A percentile compares a stretch with the other conserved stretches of the same genome.
These are phyloP conservation scores for Nicotiana knightiana DNA, from an alignment of 257 asterid genomes.

Conservation along the genomic window DNA sequence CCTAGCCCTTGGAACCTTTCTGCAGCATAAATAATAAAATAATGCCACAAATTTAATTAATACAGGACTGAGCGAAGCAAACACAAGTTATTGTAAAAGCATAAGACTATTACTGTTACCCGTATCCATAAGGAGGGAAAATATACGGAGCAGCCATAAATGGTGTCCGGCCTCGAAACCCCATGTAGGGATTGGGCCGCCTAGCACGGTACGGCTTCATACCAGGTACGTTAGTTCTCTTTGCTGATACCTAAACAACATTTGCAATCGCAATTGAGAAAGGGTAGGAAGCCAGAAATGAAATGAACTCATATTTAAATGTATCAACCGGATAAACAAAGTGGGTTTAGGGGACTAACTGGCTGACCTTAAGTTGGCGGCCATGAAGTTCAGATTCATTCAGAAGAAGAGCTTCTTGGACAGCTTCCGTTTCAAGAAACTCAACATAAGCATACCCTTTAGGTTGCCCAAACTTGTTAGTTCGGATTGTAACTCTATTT, in stretches of 20 bases:
- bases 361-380: slow-evolving; percentile 79
- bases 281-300: background rate
- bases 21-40: slow-evolving; percentile 20
- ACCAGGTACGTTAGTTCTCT: slow-evolving; percentile 94
- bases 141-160: slow-evolving; percentile 49
- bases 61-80: background rate
- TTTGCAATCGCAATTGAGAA: background rate
- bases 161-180: slow-evolving; percentile 65
- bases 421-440: slow-evolving; percentile 75
- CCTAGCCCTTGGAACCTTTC: slow-evolving; percentile 68
- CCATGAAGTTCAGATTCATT: slow-evolving; percentile 94
- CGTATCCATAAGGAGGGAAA: slow-evolving; percentile 78
- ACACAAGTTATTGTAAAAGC: background rate
- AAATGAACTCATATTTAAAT: background rate
- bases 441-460: slow-evolving; percentile 95
- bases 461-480: slow-evolving; percentile 96
- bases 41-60: background rate
- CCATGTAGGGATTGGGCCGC: slow-evolving; percentile 58
- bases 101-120: slow-evolving; percentile 24
- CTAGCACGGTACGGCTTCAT: slow-evolving; percentile 83
- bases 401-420: slow-evolving; percentile 78
- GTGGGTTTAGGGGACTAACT: background rate
- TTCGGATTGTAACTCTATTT: slow-evolving; percentile 88
- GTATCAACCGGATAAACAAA: background rate
- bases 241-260: slow-evolving; percentile 54